Evolutionary conservation across 2,329 filamentous ascomycete species (phyloP).

Genomic region (Achaetomium macrosporum): DNA sequence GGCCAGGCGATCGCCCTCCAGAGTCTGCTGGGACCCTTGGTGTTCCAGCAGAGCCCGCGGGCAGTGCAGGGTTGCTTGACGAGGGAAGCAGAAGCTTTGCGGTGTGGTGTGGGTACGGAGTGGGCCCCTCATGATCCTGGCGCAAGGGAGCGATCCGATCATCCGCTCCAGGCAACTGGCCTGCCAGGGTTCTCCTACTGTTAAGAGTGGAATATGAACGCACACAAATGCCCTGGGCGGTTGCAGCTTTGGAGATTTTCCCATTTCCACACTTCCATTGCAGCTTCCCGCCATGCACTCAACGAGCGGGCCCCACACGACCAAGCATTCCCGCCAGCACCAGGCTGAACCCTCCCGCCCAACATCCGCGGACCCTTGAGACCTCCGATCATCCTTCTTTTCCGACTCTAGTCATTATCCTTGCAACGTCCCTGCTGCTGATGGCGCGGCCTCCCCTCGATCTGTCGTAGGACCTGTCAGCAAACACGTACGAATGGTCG

Average conservation of each 20-base stretch:
- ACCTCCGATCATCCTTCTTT: not conserved
- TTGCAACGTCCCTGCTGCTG: too few species aligned
- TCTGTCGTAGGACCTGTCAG: not conserved
- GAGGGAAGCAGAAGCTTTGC: too few species aligned
- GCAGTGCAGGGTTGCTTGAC: too few species aligned
- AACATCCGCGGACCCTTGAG: not conserved
- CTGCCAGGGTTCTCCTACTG: not conserved
- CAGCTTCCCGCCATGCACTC: slow-evolving; percentile 2
- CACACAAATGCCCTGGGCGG: too few species aligned
- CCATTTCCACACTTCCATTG: not conserved
- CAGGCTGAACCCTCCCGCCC: not conserved
- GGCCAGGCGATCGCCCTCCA: too few species aligned
- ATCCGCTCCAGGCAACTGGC: not conserved
- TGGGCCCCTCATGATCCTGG: not conserved
- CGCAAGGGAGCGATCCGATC: slow-evolving; percentile 2
- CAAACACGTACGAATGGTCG: not conserved
- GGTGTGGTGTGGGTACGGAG: slow-evolving; percentile 5
- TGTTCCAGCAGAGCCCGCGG: too few species aligned
- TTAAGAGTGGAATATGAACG: slow-evolving; percentile 6
- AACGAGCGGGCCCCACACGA: not conserved
- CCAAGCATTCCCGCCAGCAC: not conserved
- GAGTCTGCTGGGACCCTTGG: too few species aligned
- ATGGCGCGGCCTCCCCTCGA: too few species aligned
- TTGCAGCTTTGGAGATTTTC: not conserved
- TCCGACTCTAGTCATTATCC: not conserved